Evolutionary conservation across 1,284 basidiomycete species (phyloP).

Genomic region (Sporisorium graminicola): DNA sequence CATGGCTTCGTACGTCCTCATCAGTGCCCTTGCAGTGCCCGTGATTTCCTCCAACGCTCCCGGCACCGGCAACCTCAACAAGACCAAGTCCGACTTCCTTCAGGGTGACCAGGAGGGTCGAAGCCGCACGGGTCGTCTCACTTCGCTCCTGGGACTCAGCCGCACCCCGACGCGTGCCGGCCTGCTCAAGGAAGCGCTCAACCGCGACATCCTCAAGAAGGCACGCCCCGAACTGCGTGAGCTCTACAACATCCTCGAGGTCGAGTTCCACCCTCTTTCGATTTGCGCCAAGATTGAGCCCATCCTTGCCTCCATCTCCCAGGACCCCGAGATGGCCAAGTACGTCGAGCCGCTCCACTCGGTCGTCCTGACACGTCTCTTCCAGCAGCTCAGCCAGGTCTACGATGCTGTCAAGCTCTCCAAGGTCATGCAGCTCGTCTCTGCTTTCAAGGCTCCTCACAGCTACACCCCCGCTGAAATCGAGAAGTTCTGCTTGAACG

Average conservation of each 20-base stretch:
- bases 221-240: conserved; percentile 83
- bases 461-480: conserved; percentile 68
- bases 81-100: conserved; percentile 72
- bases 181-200: conserved; percentile 74
- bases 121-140: conserved; percentile 80
- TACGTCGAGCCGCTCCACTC: conserved; percentile 92
- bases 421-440: conserved; percentile 67
- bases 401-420: conserved; percentile 84
- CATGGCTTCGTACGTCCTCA: conserved; percentile 90
- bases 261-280: conserved; percentile 92
- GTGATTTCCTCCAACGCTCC: conserved; percentile 76
- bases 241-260: conserved; percentile 91
- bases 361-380: conserved; percentile 91
- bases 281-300: conserved; percentile 87
- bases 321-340: conserved; percentile 66
- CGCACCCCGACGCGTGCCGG: conserved; percentile 88
- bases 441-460: conserved; percentile 67
- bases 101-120: conserved; percentile 74
- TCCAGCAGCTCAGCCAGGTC: conserved; percentile 92
- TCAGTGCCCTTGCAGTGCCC: conserved; percentile 93
- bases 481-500: conserved; percentile 85
- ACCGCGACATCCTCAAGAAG: conserved; percentile 85
- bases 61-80: conserved; percentile 74
- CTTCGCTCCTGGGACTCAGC: conserved; percentile 85
- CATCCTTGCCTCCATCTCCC: conserved; percentile 75